Conservation (phyloP, 345 rosid genomes). For the Crucihimalaya himalaica region DNA sequence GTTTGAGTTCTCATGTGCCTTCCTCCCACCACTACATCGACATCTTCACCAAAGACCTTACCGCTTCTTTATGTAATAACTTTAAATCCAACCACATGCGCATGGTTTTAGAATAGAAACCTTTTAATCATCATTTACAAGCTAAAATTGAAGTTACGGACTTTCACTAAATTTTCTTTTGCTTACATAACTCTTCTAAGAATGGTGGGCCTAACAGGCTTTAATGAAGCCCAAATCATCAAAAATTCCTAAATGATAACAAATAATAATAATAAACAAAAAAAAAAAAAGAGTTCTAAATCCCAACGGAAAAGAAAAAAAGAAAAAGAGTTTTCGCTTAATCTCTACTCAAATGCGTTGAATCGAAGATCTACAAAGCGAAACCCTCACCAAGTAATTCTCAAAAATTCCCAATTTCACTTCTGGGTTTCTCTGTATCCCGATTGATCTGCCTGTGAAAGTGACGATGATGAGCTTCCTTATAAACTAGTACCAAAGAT, state of each 20-base stretch:
- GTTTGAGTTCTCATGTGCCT: too few species aligned
- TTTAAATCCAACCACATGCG: too few species aligned
- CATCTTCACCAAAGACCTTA: too few species aligned
- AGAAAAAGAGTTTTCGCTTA: constrained; percentile 20
- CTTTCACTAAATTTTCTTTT: too few species aligned
- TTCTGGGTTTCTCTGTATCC: neutral
- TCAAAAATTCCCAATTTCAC: neutral
- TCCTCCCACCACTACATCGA: too few species aligned
- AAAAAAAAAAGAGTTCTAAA: constrained; percentile 13
- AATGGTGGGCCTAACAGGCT: neutral
- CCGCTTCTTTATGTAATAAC: too few species aligned
- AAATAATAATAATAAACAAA: neutral
- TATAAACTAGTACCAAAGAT: neutral
- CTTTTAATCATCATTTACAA: too few species aligned
- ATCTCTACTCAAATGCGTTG: constrained; percentile 34
- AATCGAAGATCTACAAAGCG: constrained; percentile 32
- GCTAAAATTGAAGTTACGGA: too few species aligned
- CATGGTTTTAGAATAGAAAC: too few species aligned
- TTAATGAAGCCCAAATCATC: constrained; percentile 27
- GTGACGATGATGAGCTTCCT: neutral
- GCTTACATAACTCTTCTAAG: too few species aligned
- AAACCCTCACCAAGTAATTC: neutral
- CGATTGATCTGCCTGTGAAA: constrained; percentile 17
- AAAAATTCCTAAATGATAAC: neutral
- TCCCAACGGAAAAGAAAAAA: constrained; percentile 15